These are phyloP conservation scores for Coemansia sp. DNA, from an alignment of 192 early-diverging fungal species.

Conservation along the genomic window DNA sequence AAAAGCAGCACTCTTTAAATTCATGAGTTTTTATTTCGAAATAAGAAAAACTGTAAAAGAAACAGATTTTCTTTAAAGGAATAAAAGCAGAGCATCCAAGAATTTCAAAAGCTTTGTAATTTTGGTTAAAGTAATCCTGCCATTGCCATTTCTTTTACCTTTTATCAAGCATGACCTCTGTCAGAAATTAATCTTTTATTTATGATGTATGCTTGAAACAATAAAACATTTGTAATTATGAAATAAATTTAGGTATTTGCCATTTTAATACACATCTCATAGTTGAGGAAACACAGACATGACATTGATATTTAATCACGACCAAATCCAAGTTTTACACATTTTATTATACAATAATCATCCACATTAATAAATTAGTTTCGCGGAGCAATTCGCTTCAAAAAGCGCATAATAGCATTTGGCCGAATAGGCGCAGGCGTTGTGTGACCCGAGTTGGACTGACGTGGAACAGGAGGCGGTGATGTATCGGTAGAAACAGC, in stretches of 20 bases:
- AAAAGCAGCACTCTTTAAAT: neutral
- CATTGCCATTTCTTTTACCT: too few relatives aligned
- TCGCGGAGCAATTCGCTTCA: conserved; percentile 45
- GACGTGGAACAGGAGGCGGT: neutral
- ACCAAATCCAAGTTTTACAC: neutral
- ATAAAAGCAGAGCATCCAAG: neutral
- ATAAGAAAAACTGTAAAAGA: neutral
- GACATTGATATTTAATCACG: too few relatives aligned
- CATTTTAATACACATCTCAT: too few relatives aligned
- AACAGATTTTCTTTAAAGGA: neutral
- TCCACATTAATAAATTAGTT: conserved; percentile 12
- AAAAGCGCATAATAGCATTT: conserved; percentile 47
- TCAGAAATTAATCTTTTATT: too few relatives aligned
- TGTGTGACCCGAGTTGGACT: neutral
- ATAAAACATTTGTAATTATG: too few relatives aligned
- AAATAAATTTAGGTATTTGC: too few relatives aligned
- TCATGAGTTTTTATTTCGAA: neutral
- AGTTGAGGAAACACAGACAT: too few relatives aligned
- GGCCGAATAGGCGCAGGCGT: conserved; percentile 25
- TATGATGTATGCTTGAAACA: neutral
- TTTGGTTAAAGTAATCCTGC: too few relatives aligned
- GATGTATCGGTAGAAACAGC: conserved; percentile 5
- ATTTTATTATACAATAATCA: neutral
- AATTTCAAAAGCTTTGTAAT: too few relatives aligned
- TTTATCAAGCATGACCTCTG: too few relatives aligned